Conservation (phyloP, 1,284 basidiomycete species). For the Tylopilus sp. region DNA sequence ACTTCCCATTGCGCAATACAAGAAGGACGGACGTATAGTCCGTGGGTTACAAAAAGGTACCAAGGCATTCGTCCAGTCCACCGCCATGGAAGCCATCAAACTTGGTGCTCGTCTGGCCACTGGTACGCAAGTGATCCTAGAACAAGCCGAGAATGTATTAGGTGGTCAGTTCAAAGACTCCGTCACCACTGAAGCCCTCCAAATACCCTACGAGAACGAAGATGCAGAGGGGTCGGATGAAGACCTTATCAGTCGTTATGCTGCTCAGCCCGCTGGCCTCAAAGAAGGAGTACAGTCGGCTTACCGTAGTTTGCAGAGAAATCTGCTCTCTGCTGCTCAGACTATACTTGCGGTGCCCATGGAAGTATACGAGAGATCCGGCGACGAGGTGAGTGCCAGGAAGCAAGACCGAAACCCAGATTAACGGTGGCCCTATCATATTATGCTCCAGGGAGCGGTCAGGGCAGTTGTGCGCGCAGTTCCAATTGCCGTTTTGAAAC, state of each 20-base stretch:
- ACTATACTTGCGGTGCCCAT: slow-evolving; percentile 98
- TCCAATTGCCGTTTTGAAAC: slow-evolving; percentile 92
- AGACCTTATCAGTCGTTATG: slow-evolving; percentile 78
- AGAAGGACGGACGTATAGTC: slow-evolving; percentile 91
- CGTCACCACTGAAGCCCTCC: slow-evolving; percentile 63
- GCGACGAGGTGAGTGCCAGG: slow-evolving; percentile 63
- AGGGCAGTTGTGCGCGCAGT: slow-evolving; percentile 92
- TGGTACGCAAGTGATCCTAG: slow-evolving; percentile 94
- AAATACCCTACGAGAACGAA: slow-evolving; percentile 40
- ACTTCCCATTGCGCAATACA: slow-evolving; percentile 94
- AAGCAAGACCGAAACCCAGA: not conserved
- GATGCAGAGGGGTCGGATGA: slow-evolving; percentile 39
- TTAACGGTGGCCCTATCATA: not conserved
- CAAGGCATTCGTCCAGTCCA: slow-evolving; percentile 86
- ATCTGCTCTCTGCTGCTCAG: slow-evolving; percentile 90
- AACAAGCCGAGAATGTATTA: slow-evolving; percentile 90
- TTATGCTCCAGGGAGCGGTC: slow-evolving; percentile 66
- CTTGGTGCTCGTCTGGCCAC: slow-evolving; percentile 93
- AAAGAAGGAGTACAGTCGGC: slow-evolving; percentile 87
- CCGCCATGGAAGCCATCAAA: slow-evolving; percentile 91
- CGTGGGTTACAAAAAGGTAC: slow-evolving; percentile 93
- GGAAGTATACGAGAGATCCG: slow-evolving; percentile 94
- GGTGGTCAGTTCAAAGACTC: slow-evolving; percentile 69
- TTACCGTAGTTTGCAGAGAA: slow-evolving; percentile 78
- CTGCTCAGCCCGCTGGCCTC: slow-evolving; percentile 81